A percentile compares a stretch with the other conserved stretches of the same genome.
Evolutionary conservation across 2,329 filamentous ascomycete species (phyloP).

Genomic region (Daldinia eschscholtzii): DNA sequence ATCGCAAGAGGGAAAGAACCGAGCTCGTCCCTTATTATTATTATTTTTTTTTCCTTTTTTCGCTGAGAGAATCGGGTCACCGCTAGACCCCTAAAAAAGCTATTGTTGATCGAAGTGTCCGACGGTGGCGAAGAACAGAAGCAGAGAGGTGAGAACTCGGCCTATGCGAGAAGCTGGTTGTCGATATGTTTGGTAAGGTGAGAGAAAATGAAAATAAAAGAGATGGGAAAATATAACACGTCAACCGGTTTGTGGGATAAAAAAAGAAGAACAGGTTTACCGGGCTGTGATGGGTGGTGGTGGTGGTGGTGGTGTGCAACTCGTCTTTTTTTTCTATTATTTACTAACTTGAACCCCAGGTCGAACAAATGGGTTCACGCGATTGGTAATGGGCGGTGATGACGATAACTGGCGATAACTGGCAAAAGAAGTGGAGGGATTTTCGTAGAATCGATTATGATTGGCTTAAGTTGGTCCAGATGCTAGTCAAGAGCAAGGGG

Average conservation of each 20-base stretch:
- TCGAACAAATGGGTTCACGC: constrained; percentile 29
- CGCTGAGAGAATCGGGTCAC: constrained; percentile 12
- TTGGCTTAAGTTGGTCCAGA: background rate
- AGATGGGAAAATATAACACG: constrained; percentile 2
- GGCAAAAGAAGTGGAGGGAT: constrained; percentile 22
- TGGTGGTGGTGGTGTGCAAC: constrained; percentile 7
- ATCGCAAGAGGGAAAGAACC: constrained; percentile 3
- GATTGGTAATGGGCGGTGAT: constrained; percentile 43
- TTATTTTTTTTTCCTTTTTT: too few species aligned
- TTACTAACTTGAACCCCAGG: constrained; percentile 31
- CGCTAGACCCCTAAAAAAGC: constrained; percentile 3
- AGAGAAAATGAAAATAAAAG: background rate
- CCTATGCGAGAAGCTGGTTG: background rate
- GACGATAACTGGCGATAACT: constrained; percentile 35
- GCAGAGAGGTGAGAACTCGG: background rate
- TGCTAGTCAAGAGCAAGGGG: background rate
- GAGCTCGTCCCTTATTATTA: background rate
- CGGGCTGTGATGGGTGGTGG: background rate
- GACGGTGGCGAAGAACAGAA: background rate
- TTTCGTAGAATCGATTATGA: background rate
- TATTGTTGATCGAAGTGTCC: background rate
- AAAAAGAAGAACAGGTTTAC: background rate
- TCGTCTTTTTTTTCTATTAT: constrained; percentile 28
- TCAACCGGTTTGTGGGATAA: constrained; percentile 2
- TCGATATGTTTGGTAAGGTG: background rate